Evolutionary conservation across 345 rosid genomes (phyloP).

Genomic region (Raphanus raphanistrum): DNA sequence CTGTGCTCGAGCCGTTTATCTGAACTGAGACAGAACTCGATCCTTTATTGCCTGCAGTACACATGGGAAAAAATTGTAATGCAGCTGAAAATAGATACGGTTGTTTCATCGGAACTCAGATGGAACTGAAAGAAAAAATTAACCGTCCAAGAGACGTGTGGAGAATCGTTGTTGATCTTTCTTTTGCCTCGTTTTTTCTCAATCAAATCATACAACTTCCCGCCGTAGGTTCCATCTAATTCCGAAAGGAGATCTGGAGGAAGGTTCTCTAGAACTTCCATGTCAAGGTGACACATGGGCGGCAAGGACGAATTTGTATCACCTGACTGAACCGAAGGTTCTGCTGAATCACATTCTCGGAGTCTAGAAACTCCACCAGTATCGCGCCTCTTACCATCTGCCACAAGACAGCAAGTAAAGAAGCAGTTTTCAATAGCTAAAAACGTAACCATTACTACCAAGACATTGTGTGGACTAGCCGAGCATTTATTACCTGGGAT

Average conservation of each 20-base stretch:
- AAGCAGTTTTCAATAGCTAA: background rate
- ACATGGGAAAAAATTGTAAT: background rate
- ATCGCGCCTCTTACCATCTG: conserved; percentile 47
- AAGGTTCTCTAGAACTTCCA: conserved; percentile 79
- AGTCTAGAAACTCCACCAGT: conserved; percentile 39
- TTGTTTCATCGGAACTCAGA: background rate
- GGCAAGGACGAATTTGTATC: conserved; percentile 52
- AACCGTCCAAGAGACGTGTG: conserved; percentile 41
- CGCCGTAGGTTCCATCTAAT: conserved; percentile 77
- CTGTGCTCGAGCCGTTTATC: conserved; percentile 19
- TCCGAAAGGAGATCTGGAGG: conserved; percentile 80
- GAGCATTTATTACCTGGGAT: conserved; percentile 45
- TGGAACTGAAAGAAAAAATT: conserved; percentile 16
- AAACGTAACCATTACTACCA: background rate
- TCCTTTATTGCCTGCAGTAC: conserved; percentile 23
- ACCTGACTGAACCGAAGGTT: conserved; percentile 40
- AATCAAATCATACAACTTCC: conserved; percentile 61
- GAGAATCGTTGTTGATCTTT: conserved; percentile 30
- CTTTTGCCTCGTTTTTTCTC: conserved; percentile 50
- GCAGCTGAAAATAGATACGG: background rate
- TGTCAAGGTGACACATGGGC: conserved; percentile 68
- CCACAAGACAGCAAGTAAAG: conserved; percentile 27
- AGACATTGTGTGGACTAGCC: background rate
- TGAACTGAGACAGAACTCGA: conserved; percentile 37
- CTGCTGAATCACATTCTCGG: conserved; percentile 32